Conservation (phyloP, 768 basidiomycete species). For the Pleurotus cornucopiae region DNA sequence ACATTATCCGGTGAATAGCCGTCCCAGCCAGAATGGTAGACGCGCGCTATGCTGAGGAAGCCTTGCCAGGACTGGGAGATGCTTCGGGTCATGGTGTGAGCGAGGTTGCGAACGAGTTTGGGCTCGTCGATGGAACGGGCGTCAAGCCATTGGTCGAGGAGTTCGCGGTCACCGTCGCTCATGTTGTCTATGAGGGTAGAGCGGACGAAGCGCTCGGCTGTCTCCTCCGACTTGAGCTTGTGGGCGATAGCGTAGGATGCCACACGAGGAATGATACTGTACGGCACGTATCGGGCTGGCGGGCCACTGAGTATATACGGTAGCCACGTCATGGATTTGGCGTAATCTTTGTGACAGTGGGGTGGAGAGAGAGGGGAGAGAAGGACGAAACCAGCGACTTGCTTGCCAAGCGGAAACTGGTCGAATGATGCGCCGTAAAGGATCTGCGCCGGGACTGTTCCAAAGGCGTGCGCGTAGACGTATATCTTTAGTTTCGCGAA, state of each 20-base stretch:
- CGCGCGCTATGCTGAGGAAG: conserved; percentile 35
- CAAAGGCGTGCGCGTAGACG: conserved; percentile 50
- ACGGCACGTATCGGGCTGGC: conserved; percentile 35
- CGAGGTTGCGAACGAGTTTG: conserved; percentile 36
- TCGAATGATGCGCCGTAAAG: conserved; percentile 48
- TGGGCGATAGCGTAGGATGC: conserved; percentile 23
- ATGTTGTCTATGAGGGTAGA: conserved; percentile 29
- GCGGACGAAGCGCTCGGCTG: conserved; percentile 38
- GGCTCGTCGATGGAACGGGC: conserved; percentile 35
- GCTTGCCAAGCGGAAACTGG: conserved; percentile 44
- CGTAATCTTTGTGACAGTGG: conserved; percentile 40
- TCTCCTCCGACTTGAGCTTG: conserved; percentile 32
- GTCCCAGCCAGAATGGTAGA: conserved; percentile 51
- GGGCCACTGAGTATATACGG: conserved; percentile 47
- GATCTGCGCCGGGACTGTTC: conserved; percentile 52
- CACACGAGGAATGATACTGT: conserved; percentile 29
- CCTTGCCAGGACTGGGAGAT: conserved; percentile 49
- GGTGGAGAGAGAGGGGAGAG: conserved; percentile 44
- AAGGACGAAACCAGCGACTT: conserved; percentile 44
- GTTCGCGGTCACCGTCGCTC: conserved; percentile 31
- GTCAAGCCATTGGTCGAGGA: conserved; percentile 38
- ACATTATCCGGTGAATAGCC: conserved; percentile 35
- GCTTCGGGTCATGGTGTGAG: conserved; percentile 39
- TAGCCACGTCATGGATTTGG: conserved; percentile 39
- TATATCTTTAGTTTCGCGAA: conserved; percentile 38